phyloP scores from a whole-genome alignment of 1,139 yeast species.

The Pichia sp. region DNA sequence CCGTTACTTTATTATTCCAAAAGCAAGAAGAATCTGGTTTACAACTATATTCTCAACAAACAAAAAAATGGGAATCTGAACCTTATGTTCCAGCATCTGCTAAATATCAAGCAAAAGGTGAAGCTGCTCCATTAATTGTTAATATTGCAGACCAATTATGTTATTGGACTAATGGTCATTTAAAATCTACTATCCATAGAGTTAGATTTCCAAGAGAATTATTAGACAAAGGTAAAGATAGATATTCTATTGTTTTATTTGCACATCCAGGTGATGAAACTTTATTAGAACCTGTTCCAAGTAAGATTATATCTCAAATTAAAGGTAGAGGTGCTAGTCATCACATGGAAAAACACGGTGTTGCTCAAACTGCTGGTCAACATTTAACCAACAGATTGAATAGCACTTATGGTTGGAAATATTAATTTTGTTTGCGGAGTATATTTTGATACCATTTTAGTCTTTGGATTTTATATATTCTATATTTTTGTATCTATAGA shows the following conservation, averaged over 20 bases:
- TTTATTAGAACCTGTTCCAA: constrained; percentile 64
- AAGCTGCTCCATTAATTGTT: constrained; percentile 47
- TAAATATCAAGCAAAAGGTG: constrained; percentile 30
- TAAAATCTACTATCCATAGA: constrained; percentile 49
- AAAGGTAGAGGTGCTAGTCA: constrained; percentile 44
- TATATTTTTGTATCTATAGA: too few relatives aligned
- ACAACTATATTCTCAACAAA: constrained; percentile 45
- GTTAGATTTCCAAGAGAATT: constrained; percentile 55
- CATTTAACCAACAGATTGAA: constrained; percentile 61
- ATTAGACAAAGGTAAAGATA: constrained; percentile 53
- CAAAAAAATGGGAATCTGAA: constrained; percentile 46
- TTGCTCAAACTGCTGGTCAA: constrained; percentile 55
- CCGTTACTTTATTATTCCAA: constrained; percentile 41
- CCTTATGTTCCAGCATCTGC: constrained; percentile 39
- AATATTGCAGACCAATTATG: constrained; percentile 53
- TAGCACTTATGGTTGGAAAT: constrained; percentile 48
- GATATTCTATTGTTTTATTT: constrained; percentile 78
- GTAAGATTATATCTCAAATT: constrained; percentile 41
- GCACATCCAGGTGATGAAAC: constrained; percentile 73
- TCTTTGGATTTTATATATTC: too few relatives aligned
- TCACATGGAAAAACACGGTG: constrained; percentile 30
- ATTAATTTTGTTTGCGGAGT: constrained; percentile 4
- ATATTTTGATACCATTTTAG: neutral
- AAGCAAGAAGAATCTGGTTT: constrained; percentile 41
- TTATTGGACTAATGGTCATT: constrained; percentile 52